These are phyloP conservation scores for Penicillium sp. DNA, from an alignment of 2,329 filamentous ascomycete genomes.

Conservation along the genomic window DNA sequence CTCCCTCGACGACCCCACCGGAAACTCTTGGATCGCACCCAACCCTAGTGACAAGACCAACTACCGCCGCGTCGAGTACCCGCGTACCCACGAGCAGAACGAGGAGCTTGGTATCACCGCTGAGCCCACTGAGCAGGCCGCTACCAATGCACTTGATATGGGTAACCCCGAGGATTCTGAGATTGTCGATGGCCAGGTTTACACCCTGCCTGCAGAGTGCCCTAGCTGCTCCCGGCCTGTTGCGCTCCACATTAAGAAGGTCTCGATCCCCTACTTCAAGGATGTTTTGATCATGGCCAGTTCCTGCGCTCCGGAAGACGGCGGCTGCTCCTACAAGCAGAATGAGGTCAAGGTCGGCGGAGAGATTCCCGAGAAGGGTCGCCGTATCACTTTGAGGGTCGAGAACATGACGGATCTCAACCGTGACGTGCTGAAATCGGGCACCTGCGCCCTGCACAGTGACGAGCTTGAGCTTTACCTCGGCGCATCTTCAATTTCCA, in stretches of 20 bases:
- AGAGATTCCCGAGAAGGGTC: conserved; percentile 79
- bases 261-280: conserved; percentile 97
- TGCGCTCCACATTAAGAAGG: conserved; percentile 85
- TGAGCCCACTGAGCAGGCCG: conserved; percentile 36
- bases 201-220: conserved; percentile 87
- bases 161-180: conserved; percentile 67
- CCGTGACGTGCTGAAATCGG: conserved; percentile 93
- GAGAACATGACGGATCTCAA: conserved; percentile 84
- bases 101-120: conserved; percentile 73
- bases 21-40: conserved; percentile 96
- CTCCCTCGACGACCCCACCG: conserved; percentile 84
- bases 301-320: conserved; percentile 3
- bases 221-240: conserved; percentile 86
- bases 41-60: conserved; percentile 75
- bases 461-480: conserved; percentile 73
- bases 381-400: conserved; percentile 4
- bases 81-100: conserved; percentile 83
- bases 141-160: conserved; percentile 38
- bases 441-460: conserved; percentile 84
- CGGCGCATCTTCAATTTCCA: conserved; percentile 3
- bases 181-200: conserved; percentile 91
- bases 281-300: conserved; percentile 61
- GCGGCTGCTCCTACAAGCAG: conserved; percentile 79
- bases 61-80: conserved; percentile 83
- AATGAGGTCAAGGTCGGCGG: conserved; percentile 99